Evolutionary conservation across 2,329 filamentous ascomycete genomes (phyloP).

Genomic region (Monilinia fructicola): DNA sequence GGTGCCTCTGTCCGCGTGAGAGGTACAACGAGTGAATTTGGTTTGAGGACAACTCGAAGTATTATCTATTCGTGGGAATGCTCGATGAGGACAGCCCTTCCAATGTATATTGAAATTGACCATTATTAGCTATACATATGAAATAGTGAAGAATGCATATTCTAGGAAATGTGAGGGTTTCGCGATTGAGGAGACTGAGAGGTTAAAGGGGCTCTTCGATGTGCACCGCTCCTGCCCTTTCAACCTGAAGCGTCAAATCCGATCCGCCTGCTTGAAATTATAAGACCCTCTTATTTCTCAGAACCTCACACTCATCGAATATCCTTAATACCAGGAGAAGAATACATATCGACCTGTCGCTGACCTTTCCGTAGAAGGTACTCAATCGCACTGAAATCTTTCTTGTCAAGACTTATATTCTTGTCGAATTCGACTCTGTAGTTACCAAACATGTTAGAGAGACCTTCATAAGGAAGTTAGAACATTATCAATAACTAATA

Average conservation of each 20-base stretch:
- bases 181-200: constrained; percentile 4
- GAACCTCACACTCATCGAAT: constrained; percentile 43
- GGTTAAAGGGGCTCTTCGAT: not conserved
- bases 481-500: not conserved
- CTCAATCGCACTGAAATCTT: constrained; percentile 69
- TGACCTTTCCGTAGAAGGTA: constrained; percentile 66
- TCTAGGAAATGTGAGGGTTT: constrained; percentile 30
- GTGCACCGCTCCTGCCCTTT: constrained; percentile 28
- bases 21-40: not conserved
- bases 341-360: constrained; percentile 66
- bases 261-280: not conserved
- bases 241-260: not conserved
- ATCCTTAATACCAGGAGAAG: constrained; percentile 63
- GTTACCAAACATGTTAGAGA: constrained; percentile 1
- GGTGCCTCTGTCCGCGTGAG: constrained; percentile 24
- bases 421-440: constrained; percentile 74
- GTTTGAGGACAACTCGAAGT: constrained; percentile 27
- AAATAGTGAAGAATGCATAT: constrained; percentile 34
- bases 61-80: constrained; percentile 34
- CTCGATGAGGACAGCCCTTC: constrained; percentile 37
- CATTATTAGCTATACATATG: constrained; percentile 30
- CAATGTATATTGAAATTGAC: constrained; percentile 36
- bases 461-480: not conserved
- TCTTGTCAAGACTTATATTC: constrained; percentile 58
- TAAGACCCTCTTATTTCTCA: not conserved